Percentiles rank a stretch among this genome's conserved stretches.
phyloP scores from a whole-genome alignment of 2,329 filamentous ascomycete species.

The Fusarium abutilonis region DNA sequence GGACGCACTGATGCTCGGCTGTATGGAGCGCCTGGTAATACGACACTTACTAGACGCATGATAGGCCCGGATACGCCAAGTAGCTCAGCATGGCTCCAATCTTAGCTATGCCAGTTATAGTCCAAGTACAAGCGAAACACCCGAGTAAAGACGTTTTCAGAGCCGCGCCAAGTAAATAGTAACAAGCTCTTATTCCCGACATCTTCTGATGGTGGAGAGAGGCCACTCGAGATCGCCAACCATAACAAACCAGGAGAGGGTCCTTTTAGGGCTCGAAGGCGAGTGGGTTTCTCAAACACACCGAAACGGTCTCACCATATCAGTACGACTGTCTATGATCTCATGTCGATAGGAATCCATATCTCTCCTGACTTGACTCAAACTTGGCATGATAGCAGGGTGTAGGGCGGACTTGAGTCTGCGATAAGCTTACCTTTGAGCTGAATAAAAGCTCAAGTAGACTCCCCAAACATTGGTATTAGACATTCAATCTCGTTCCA shows the following conservation, averaged over 20 bases:
- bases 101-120: not conserved
- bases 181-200: not conserved
- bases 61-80: not conserved
- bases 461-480: not conserved
- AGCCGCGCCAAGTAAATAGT: not conserved
- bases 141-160: not conserved
- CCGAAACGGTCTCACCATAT: not conserved
- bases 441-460: not conserved
- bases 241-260: not conserved
- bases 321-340: not conserved
- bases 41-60: not conserved
- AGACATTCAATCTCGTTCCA: not conserved
- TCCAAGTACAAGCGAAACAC: not conserved
- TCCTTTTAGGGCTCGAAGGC: not conserved
- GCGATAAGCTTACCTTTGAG: not conserved
- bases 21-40: slow-evolving; percentile 10
- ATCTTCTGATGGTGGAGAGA: slow-evolving; percentile 7
- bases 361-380: slow-evolving; percentile 7
- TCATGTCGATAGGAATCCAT: slow-evolving; percentile 2
- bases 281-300: not conserved
- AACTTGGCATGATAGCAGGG: not conserved
- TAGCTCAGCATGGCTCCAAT: not conserved
- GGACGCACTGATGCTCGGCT: not conserved
- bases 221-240: slow-evolving; percentile 1
- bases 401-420: slow-evolving; percentile 2